phyloP scores from a whole-genome alignment of 331 rosid genomes.

The Malus hybrid region DNA sequence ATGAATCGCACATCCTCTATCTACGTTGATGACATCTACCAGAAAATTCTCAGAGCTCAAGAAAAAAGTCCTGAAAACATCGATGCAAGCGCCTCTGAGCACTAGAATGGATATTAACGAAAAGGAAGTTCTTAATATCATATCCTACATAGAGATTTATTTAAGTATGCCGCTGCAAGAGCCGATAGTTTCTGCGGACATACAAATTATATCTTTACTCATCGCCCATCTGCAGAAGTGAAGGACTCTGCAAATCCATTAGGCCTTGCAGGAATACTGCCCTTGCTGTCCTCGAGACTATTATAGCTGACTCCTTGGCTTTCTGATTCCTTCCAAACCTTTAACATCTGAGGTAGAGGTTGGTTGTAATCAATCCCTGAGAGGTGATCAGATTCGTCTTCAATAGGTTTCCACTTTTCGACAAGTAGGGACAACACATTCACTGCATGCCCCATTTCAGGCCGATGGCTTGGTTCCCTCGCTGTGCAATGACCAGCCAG shows the following conservation, averaged over 20 bases:
- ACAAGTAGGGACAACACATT: constrained; percentile 45
- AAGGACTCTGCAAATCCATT: constrained; percentile 66
- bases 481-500: constrained; percentile 76
- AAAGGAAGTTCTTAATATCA: not conserved
- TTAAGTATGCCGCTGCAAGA: not conserved
- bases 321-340: constrained; percentile 66
- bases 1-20: not conserved
- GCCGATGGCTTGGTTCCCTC: constrained; percentile 68
- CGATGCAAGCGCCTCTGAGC: not conserved
- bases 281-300: constrained; percentile 47
- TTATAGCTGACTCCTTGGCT: constrained; percentile 30
- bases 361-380: constrained; percentile 44
- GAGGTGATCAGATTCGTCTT: constrained; percentile 32
- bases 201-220: constrained; percentile 13
- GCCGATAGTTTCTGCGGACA: not conserved
- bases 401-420: constrained; percentile 66
- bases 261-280: constrained; percentile 62
- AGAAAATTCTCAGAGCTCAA: not conserved
- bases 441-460: constrained; percentile 80
- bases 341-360: constrained; percentile 66
- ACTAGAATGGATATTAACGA: not conserved
- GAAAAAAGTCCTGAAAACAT: no score
- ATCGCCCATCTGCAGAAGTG: constrained; percentile 59
- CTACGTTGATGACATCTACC: not conserved
- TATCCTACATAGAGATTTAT: not conserved